Conservation (phyloP, 2,329 filamentous ascomycete genomes). For the Dothiorella sarmentorum region DNA sequence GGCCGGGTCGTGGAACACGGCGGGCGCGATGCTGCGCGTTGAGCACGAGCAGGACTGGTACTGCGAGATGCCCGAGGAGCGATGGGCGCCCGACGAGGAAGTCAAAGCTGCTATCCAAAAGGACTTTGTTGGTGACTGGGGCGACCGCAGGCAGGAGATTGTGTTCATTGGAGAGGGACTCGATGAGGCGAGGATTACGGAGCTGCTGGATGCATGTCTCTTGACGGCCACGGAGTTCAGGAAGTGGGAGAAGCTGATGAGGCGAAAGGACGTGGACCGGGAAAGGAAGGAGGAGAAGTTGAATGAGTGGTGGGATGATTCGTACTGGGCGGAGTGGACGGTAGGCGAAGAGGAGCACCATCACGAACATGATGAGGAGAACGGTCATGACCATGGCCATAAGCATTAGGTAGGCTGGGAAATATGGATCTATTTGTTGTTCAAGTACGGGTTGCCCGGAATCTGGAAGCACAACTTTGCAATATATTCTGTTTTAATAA, state of each 20-base stretch:
- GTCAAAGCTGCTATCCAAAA: slow-evolving; percentile 48
- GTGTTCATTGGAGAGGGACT: slow-evolving; percentile 71
- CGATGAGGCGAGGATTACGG: slow-evolving; percentile 50
- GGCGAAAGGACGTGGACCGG: slow-evolving; percentile 23
- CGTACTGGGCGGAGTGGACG: slow-evolving; percentile 24
- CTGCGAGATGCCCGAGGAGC: slow-evolving; percentile 53
- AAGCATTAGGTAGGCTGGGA: slow-evolving; percentile 11
- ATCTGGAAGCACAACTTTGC: no score
- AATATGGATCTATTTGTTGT: no score
- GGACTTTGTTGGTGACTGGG: slow-evolving; percentile 56
- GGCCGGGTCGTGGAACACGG: slow-evolving; percentile 61
- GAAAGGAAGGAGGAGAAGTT: slow-evolving; percentile 48
- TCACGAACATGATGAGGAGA: not conserved
- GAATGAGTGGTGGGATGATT: slow-evolving; percentile 55
- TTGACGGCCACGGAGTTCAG: slow-evolving; percentile 57
- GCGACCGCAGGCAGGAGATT: slow-evolving; percentile 67
- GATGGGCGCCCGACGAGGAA: slow-evolving; percentile 49
- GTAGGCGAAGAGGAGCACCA: not conserved
- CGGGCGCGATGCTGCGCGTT: slow-evolving; percentile 62
- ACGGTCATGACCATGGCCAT: not conserved
- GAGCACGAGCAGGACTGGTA: slow-evolving; percentile 58
- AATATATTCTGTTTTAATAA: no score
- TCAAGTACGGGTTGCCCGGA: no score
- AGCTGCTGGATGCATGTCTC: slow-evolving; percentile 58
- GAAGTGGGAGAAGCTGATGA: slow-evolving; percentile 40